Evolutionary conservation across 352 stramenopile genomes (phyloP).

Genomic region (Pythium brachiatum): DNA sequence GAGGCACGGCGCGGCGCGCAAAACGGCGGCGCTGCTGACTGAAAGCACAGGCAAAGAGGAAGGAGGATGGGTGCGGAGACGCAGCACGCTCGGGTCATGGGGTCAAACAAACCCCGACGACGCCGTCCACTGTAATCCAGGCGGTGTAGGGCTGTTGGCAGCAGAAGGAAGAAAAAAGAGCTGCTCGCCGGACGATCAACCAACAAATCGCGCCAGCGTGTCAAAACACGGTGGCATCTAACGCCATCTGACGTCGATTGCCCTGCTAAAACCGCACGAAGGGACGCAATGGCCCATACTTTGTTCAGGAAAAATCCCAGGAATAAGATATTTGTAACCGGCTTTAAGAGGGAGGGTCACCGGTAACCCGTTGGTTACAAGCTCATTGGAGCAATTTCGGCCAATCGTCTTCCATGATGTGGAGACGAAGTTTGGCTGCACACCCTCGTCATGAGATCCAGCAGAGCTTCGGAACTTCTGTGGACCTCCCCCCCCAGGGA

Average conservation of each 20-base stretch:
- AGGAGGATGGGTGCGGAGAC: constrained; percentile 16
- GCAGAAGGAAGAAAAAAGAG: constrained; percentile 21
- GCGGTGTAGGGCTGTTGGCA: background rate
- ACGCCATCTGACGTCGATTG: constrained; percentile 9
- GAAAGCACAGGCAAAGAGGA: constrained; percentile 3
- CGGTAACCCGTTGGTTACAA: too few relatives aligned
- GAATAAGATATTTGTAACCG: constrained; percentile 19
- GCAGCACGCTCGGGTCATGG: background rate
- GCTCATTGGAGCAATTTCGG: too few relatives aligned
- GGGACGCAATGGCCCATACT: background rate
- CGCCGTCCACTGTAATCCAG: background rate
- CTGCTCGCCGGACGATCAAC: constrained; percentile 19
- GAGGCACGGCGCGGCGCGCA: background rate
- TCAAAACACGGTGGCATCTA: constrained; percentile 1
- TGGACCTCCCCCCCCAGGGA: too few relatives aligned
- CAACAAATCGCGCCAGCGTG: constrained; percentile 14
- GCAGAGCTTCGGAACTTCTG: too few relatives aligned
- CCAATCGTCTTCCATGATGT: background rate
- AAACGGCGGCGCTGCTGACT: constrained; percentile 6
- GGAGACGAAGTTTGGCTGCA: too few relatives aligned
- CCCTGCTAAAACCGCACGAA: constrained; percentile 14
- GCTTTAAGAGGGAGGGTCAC: constrained; percentile 2
- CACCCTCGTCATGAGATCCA: background rate
- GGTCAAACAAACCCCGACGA: background rate
- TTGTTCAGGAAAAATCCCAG: constrained; percentile 12